Evolutionary conservation across 345 rosid genomes (phyloP), one percentile per base, ranked within the genome.

Genomic region (Arabidopsis arenosa): DNA sequence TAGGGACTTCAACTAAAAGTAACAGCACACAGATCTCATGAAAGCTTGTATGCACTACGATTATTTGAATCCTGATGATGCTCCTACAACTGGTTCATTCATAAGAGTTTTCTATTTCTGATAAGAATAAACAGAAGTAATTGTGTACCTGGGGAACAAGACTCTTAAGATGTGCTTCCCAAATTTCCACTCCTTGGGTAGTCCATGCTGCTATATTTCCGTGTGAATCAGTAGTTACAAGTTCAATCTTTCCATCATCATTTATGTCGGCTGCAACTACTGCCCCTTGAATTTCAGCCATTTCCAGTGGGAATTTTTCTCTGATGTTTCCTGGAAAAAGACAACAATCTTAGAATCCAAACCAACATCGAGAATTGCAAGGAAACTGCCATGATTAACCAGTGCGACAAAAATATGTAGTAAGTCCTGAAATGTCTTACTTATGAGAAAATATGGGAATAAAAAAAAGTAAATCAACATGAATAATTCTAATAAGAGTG

Each of bases 131-230:
- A 72, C 17, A 5, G 21, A 4, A 28, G 51, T 43, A 37, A 43
- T 0, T 58, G 56, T 79, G 75, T 56, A 91, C 99, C 96, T 93
- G 97, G 68, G 98, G 89, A 83, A 93, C 74, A 68, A 89, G 95
- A 83, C 99, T 96, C 88, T 91, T 93, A 41, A 96, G 83, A 83
- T 93, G 93, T 26, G 62, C 68, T 82, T 86, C 95, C 99, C 99
- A 96, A 68, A 96, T 93, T 77, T 80, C 91, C 55, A 78, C 83
- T 78, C 99, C 99, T 81, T 91, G 87, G 7, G 98, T 85, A 77
- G 95, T 93, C 98, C 97, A 96, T 33, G 99, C 99, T 73, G 91
- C 99, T 82, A 96, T 84, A 85, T 93, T 96, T 81, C 97, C 99
- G 80, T 96, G 98, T 9, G 86, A 83, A 84, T 96, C 99, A 58